These are phyloP conservation scores for Coemansia nantahalensis DNA, from an alignment of 192 early-diverging fungal genomes.

Conservation along the genomic window DNA sequence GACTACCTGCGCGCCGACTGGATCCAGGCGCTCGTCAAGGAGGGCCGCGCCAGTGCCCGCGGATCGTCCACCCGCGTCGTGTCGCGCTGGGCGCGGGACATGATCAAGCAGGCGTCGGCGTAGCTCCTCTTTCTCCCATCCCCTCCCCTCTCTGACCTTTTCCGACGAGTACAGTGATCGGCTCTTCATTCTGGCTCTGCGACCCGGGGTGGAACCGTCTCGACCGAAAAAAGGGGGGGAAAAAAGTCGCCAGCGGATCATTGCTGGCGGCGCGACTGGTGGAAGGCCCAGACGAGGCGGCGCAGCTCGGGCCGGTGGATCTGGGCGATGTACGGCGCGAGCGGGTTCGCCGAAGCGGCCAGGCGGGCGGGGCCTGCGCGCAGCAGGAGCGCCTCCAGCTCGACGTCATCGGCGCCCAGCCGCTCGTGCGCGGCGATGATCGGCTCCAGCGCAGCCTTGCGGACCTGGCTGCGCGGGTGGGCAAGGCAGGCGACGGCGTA, in stretches of 20 bases:
- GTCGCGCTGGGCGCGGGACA: slow-evolving; percentile 51
- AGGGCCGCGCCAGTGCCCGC: slow-evolving; percentile 64
- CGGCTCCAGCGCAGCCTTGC: slow-evolving; percentile 46
- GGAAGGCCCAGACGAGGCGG: slow-evolving; percentile 36
- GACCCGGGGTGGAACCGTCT: too few species aligned
- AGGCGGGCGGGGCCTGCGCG: slow-evolving; percentile 21
- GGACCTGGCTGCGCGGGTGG: slow-evolving; percentile 51
- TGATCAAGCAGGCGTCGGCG: slow-evolving; percentile 49
- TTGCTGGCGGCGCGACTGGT: slow-evolving; percentile 18
- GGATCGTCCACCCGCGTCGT: slow-evolving; percentile 33
- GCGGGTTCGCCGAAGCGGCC: slow-evolving; percentile 23
- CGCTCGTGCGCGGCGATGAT: slow-evolving; percentile 29
- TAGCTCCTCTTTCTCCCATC: too few species aligned
- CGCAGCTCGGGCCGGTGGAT: slow-evolving; percentile 41
- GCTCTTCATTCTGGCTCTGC: too few species aligned
- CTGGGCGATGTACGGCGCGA: slow-evolving; percentile 32
- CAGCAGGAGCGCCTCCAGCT: slow-evolving; percentile 38
- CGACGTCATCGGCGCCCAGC: slow-evolving; percentile 21
- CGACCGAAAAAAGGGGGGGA: too few species aligned
- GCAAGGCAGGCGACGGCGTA: slow-evolving; percentile 31
- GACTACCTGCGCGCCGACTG: slow-evolving; percentile 67
- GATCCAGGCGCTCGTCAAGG: slow-evolving; percentile 72
- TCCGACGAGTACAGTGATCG: too few species aligned
- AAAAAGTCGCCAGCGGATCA: too few species aligned
- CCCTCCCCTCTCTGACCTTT: too few species aligned